These are phyloP conservation scores for Penicillium psychrosexuale DNA, from an alignment of 2,329 filamentous ascomycete genomes.

Conservation along the genomic window DNA sequence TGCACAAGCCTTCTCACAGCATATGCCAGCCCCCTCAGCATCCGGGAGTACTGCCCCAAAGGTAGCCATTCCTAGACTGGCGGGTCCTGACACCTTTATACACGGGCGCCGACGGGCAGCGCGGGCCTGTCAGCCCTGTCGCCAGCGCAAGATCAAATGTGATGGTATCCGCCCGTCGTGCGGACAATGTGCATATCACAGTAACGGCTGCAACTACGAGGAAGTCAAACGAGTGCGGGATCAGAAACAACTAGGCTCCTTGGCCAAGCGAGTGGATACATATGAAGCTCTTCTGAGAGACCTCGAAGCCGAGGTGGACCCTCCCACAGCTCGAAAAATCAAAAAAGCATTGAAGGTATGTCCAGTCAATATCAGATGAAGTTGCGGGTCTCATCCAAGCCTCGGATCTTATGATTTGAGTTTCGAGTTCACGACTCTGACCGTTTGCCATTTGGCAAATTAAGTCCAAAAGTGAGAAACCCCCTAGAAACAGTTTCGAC, in stretches of 20 bases:
- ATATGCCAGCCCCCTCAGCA: neutral
- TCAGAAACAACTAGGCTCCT: slow-evolving; percentile 30
- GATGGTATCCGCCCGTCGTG: slow-evolving; percentile 31
- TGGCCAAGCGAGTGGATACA: slow-evolving; percentile 24
- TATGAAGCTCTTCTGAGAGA: slow-evolving; percentile 30
- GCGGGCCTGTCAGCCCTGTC: slow-evolving; percentile 37
- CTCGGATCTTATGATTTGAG: neutral
- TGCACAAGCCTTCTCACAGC: neutral
- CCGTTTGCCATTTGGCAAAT: neutral
- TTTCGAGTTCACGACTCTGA: neutral
- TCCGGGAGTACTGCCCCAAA: slow-evolving; percentile 14
- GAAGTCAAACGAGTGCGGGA: slow-evolving; percentile 38
- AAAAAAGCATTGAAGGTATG: slow-evolving; percentile 28
- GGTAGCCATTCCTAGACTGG: slow-evolving; percentile 31
- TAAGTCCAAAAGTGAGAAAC: slow-evolving; percentile 9
- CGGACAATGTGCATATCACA: slow-evolving; percentile 28
- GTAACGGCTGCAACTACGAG: slow-evolving; percentile 27
- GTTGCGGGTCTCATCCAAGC: neutral
- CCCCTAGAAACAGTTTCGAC: neutral
- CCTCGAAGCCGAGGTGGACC: slow-evolving; percentile 26
- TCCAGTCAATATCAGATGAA: neutral
- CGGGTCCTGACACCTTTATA: slow-evolving; percentile 13
- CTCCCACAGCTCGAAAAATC: slow-evolving; percentile 20
- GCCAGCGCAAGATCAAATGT: slow-evolving; percentile 37
- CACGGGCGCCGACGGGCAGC: slow-evolving; percentile 29